Evolutionary conservation across 2,329 filamentous ascomycete genomes (phyloP).

Genomic region (Apiospora phragmitis): DNA sequence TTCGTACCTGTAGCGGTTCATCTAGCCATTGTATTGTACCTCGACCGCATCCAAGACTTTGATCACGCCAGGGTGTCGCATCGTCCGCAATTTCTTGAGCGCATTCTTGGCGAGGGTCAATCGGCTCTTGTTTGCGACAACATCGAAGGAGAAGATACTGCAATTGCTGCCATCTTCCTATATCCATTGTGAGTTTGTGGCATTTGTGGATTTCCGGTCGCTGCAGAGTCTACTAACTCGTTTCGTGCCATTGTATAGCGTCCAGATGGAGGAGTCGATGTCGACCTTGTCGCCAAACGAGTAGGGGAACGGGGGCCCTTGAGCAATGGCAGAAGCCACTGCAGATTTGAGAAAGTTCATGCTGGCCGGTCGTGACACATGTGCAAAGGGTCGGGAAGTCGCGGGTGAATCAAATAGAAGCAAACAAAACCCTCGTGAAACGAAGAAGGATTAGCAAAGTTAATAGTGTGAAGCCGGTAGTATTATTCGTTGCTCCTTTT

Average conservation of each 20-base stretch:
- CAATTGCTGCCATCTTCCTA: constrained; percentile 93
- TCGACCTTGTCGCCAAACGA: constrained; percentile 91
- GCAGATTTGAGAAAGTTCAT: constrained; percentile 99
- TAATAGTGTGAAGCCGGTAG: not conserved
- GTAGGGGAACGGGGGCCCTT: constrained; percentile 91
- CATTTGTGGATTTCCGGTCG: not conserved
- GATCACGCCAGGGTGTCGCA: constrained; percentile 92
- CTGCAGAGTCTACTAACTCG: constrained; percentile 57
- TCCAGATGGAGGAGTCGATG: constrained; percentile 92
- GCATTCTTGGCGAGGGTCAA: constrained; percentile 90
- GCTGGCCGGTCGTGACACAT: constrained; percentile 10
- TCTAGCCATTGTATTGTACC: constrained; percentile 47
- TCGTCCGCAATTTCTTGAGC: constrained; percentile 86
- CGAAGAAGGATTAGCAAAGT: not conserved
- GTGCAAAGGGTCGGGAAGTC: not conserved
- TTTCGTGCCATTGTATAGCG: constrained; percentile 91
- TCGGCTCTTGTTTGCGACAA: constrained; percentile 75
- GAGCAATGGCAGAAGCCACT: constrained; percentile 93
- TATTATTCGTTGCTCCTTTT: not conserved
- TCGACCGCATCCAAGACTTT: constrained; percentile 94
- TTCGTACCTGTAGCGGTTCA: not conserved
- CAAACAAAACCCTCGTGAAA: not conserved
- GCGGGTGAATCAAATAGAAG: not conserved
- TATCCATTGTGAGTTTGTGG: constrained; percentile 10
- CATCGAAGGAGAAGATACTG: constrained; percentile 96